Conservation (phyloP, 2,329 filamentous ascomycete genomes). For the Nemania serpens region DNA sequence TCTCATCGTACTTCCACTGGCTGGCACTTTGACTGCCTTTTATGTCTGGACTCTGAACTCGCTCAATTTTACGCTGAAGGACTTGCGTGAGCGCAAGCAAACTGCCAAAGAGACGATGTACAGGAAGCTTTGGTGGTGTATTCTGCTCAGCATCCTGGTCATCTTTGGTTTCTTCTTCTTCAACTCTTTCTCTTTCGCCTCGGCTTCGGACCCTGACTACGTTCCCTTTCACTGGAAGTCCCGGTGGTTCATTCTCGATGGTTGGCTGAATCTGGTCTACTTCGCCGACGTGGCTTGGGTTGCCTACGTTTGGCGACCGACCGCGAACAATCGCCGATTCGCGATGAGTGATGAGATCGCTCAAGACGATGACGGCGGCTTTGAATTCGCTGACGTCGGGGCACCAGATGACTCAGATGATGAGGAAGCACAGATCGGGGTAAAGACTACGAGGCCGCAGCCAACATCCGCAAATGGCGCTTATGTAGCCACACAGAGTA, state of each 20-base stretch:
- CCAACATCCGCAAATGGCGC: slow-evolving; percentile 27
- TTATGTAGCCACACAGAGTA: slow-evolving; percentile 29
- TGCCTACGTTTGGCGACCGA: slow-evolving; percentile 95
- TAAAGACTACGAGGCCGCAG: slow-evolving; percentile 40
- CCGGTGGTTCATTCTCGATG: slow-evolving; percentile 95
- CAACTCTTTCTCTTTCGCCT: slow-evolving; percentile 94
- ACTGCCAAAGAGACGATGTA: slow-evolving; percentile 95
- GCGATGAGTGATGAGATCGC: slow-evolving; percentile 99
- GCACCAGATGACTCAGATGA: slow-evolving; percentile 69
- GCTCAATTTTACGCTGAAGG: slow-evolving; percentile 91
- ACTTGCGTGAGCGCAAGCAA: slow-evolving; percentile 92
- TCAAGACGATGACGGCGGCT: slow-evolving; percentile 93
- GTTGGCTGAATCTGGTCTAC: slow-evolving; percentile 97
- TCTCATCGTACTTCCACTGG: slow-evolving; percentile 89
- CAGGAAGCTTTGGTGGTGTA: slow-evolving; percentile 98
- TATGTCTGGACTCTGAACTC: slow-evolving; percentile 99
- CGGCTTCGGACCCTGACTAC: slow-evolving; percentile 81
- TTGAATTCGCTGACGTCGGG: slow-evolving; percentile 92
- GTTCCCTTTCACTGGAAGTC: slow-evolving; percentile 97
- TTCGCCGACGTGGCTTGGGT: slow-evolving; percentile 91
- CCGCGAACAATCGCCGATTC: slow-evolving; percentile 93
- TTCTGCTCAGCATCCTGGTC: slow-evolving; percentile 86
- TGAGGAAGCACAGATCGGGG: slow-evolving; percentile 59
- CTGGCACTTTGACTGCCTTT: slow-evolving; percentile 90
- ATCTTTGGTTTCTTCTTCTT: slow-evolving; percentile 99